These are phyloP conservation scores for Diaporthe citrichinensis DNA, from an alignment of 2,329 filamentous ascomycete genomes.

Conservation along the genomic window DNA sequence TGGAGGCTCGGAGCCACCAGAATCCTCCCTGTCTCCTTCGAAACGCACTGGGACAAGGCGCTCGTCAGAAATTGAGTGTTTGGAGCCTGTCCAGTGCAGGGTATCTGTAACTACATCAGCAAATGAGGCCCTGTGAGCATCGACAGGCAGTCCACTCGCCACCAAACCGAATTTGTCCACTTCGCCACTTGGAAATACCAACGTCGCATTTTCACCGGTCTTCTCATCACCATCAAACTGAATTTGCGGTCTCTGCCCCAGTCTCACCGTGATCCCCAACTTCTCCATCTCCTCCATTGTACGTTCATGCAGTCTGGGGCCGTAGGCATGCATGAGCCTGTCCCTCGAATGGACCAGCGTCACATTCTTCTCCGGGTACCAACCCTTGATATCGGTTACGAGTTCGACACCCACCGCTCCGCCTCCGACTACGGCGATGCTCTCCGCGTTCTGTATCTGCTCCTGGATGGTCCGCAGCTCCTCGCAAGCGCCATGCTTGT, in stretches of 20 bases:
- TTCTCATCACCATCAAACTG: constrained; percentile 56
- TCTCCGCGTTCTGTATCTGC: constrained; percentile 57
- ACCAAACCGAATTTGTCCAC: not conserved
- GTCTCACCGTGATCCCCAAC: constrained; percentile 57
- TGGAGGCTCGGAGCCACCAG: constrained; percentile 70
- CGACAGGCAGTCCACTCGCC: constrained; percentile 19
- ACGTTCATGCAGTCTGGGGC: constrained; percentile 56
- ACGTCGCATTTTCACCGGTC: constrained; percentile 67
- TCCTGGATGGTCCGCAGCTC: constrained; percentile 62
- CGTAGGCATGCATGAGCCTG: constrained; percentile 67
- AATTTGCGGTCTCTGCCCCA: constrained; percentile 55
- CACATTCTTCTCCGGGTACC: constrained; percentile 69
- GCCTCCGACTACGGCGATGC: constrained; percentile 67
- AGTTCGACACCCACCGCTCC: constrained; percentile 75
- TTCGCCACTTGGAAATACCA: constrained; percentile 41
- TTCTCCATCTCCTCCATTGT: constrained; percentile 58
- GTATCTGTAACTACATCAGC: constrained; percentile 58
- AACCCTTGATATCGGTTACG: constrained; percentile 70
- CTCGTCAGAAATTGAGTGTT: constrained; percentile 63
- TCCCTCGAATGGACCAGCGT: constrained; percentile 70
- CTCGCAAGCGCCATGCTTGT: constrained; percentile 58
- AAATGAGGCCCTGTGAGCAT: constrained; percentile 23
- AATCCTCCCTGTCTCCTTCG: constrained; percentile 61
- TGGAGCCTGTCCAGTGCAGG: constrained; percentile 72
- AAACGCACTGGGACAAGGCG: constrained; percentile 60